Percentiles rank a stretch among this genome's conserved stretches.
These are phyloP conservation scores for Clavariopsis aquatica DNA, from an alignment of 495 filamentous ascomycete genomes.

Conservation along the genomic window DNA sequence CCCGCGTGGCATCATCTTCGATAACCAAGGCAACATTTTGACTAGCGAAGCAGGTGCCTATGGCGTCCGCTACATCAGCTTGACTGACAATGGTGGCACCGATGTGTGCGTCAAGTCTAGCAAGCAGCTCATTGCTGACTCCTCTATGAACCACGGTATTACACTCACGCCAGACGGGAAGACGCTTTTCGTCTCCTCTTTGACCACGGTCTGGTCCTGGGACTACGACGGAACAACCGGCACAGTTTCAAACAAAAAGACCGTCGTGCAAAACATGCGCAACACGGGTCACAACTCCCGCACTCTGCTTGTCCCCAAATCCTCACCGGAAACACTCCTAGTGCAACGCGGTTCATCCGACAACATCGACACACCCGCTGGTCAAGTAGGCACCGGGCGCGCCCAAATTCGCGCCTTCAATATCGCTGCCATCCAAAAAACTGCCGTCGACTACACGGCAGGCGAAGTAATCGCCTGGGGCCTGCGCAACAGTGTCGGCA, in stretches of 20 bases:
- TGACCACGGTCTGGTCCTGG: conserved; percentile 18
- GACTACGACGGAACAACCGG: conserved; percentile 16
- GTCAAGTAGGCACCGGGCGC: conserved; percentile 1
- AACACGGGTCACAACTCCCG: conserved; percentile 14
- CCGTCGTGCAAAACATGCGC: conserved; percentile 21
- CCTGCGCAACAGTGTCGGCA: conserved; percentile 22
- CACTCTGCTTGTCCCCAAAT: conserved; percentile 14
- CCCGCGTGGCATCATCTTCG: conserved; percentile 62
- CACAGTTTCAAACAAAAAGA: conserved; percentile 11
- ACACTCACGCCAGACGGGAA: conserved; percentile 25
- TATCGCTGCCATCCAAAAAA: neutral
- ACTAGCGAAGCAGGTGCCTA: conserved; percentile 58
- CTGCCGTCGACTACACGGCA: conserved; percentile 5
- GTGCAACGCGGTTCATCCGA: conserved; percentile 19
- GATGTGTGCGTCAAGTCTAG: conserved; percentile 46
- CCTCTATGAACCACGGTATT: conserved; percentile 45
- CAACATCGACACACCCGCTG: conserved; percentile 19
- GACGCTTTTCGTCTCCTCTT: conserved; percentile 11
- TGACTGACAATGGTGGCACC: conserved; percentile 54
- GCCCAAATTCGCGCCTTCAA: conserved; percentile 18
- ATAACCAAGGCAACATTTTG: conserved; percentile 58
- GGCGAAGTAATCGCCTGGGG: conserved; percentile 18
- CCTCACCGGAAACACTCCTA: conserved; percentile 9
- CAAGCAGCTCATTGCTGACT: conserved; percentile 36
- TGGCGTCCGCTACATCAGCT: conserved; percentile 50